Evolutionary conservation across 371 early-diverging fungal species (phyloP).

Genomic region (Mortierella sp.): DNA sequence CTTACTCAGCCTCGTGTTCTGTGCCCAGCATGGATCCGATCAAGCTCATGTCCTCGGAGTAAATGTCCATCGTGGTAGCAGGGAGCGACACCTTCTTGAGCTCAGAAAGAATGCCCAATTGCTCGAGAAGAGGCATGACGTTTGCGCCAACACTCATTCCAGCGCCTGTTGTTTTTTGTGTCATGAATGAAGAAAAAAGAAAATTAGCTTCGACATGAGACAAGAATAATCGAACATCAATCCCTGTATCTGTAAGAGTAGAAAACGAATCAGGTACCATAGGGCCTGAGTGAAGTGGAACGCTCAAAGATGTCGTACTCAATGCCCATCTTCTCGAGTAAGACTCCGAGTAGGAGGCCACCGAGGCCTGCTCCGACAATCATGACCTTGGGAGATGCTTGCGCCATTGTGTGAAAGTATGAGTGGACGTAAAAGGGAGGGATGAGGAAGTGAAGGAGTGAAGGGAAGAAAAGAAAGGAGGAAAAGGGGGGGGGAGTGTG

Average conservation of each 20-base stretch:
- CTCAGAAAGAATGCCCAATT: constrained; percentile 21
- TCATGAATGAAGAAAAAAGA: not conserved
- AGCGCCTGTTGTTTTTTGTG: constrained; percentile 16
- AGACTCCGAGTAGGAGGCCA: constrained; percentile 26
- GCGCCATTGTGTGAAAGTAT: not conserved
- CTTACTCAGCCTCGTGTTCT: not conserved
- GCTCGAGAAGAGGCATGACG: constrained; percentile 30
- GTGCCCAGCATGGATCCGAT: constrained; percentile 19
- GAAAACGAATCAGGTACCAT: constrained; percentile 2
- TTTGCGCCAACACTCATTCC: constrained; percentile 19
- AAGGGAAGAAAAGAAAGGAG: not conserved
- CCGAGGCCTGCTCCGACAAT: constrained; percentile 41
- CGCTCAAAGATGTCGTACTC: constrained; percentile 31
- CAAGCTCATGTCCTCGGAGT: constrained; percentile 17
- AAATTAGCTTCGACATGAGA: not conserved
- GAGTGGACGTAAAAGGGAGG: too few species aligned
- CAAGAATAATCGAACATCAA: not conserved
- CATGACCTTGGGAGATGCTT: constrained; percentile 21
- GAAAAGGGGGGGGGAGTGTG: not conserved
- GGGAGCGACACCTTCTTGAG: constrained; percentile 16
- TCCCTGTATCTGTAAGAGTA: not conserved
- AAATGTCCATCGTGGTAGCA: constrained; percentile 12
- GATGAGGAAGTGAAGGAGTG: not conserved
- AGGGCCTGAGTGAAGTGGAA: constrained; percentile 16
- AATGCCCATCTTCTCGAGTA: constrained; percentile 26